Base-by-base conservation (phyloP, 345 rosid genomes). In the Brassica rapa region DNA sequence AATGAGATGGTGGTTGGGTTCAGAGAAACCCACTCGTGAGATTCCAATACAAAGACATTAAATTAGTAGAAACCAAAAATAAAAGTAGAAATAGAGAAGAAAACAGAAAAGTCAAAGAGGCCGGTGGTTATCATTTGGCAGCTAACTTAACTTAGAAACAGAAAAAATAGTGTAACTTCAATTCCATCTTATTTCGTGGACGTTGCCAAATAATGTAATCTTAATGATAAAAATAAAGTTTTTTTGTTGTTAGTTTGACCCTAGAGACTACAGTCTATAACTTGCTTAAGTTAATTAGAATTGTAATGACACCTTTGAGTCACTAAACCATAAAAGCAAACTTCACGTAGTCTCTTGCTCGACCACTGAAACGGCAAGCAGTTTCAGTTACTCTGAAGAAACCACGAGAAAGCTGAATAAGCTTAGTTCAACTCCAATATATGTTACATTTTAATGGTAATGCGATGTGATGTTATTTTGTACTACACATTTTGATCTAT, bases 1-100 rank as follows among this genome's bases (percentile, higher is more conserved):
- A 5, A 5, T 32, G 35, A 32, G 23, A 15, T 19, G 81, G 82
- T 78, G 55, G 77, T 78, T 72, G 82, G 82, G 12, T 72, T 72
- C 77, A 43, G 73, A 59, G 51, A 65, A 78, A 66, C 75, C 32
- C 72, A 72, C 57, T 30, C 51, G 30, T 55, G 43, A 72, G 68
- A 72, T 78, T 66, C 73, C 77, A 60, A 43, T 72, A 66, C 64
- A 72, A 66, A 46, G 7, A n/a, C 56, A 72, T 57, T 78, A 66
- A 72, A 66, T 78, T 78, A 59, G 12, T 66, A 66, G 29, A 72
- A 72, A 66, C 68, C 62, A 71, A 78, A 64, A 19, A 25, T 24
- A 55, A 2, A 55, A 49, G 7, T 16, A 53, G 33, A 53, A 12
- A 33, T 46, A 24, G 12, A 68, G 56, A 29, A 68, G 1, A 51